phyloP scores from a whole-genome alignment of 2,329 filamentous ascomycete species.

The Emergomyces pasteurianus region DNA sequence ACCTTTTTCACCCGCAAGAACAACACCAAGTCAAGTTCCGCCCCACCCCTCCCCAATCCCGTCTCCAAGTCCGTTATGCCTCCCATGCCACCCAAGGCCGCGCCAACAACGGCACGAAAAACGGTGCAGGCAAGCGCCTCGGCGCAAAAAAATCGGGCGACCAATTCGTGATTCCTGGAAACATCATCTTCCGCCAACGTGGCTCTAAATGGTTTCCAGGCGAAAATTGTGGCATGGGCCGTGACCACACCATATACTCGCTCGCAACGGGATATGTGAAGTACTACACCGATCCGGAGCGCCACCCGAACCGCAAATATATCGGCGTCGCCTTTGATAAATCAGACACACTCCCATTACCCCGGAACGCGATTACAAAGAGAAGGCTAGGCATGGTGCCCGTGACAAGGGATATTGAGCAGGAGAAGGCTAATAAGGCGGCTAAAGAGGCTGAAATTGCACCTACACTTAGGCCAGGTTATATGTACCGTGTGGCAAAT shows the following conservation, averaged over 20 bases:
- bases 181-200: constrained; percentile 96
- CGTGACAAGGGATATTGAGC: constrained; percentile 24
- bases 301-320: constrained; percentile 79
- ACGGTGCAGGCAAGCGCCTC: constrained; percentile 70
- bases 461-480: constrained; percentile 40
- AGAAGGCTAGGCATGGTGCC: constrained; percentile 64
- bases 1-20: constrained; percentile 8
- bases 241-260: constrained; percentile 92
- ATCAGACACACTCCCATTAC: constrained; percentile 65
- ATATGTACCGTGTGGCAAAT: constrained; percentile 54
- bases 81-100: constrained; percentile 54
- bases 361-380: constrained; percentile 58
- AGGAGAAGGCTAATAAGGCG: constrained; percentile 6
- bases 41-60: constrained; percentile 17
- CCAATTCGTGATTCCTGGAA: constrained; percentile 87
- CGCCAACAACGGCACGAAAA: constrained; percentile 54
- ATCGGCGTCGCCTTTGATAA: constrained; percentile 88
- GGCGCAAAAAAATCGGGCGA: constrained; percentile 90
- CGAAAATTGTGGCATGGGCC: constrained; percentile 88
- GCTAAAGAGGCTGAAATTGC: constrained; percentile 8
- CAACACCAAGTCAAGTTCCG: constrained; percentile 18
- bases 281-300: constrained; percentile 81
- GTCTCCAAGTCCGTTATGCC: constrained; percentile 46
- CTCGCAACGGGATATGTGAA: constrained; percentile 80
- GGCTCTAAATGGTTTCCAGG: constrained; percentile 91